A percentile compares a stretch with the other conserved stretches of the same genome.
Evolutionary conservation across 345 rosid genomes (phyloP).

Genomic region (Eucalyptus coolabah): DNA sequence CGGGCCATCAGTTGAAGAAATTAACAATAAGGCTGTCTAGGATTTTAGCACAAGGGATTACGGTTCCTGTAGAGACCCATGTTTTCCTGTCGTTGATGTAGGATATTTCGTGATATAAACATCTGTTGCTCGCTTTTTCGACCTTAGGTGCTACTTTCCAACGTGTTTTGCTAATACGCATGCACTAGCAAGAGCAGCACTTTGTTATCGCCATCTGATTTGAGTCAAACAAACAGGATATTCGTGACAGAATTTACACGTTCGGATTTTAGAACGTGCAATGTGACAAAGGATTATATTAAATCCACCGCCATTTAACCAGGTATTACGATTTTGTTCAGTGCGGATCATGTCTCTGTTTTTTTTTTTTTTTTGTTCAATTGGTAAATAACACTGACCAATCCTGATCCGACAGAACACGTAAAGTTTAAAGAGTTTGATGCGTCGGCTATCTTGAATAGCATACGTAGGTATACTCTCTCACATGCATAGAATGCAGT

Average conservation of each 20-base stretch:
- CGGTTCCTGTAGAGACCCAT: background rate
- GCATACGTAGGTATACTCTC: background rate
- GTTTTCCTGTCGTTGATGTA: background rate
- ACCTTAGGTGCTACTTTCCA: background rate
- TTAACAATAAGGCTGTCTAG: background rate
- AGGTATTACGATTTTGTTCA: background rate
- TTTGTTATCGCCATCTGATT: background rate
- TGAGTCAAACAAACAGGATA: background rate
- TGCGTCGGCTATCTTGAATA: background rate
- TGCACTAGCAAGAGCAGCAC: background rate
- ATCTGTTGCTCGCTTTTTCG: background rate
- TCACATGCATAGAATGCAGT: background rate
- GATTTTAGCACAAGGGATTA: background rate
- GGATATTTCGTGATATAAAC: background rate
- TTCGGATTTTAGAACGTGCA: background rate
- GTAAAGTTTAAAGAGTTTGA: background rate
- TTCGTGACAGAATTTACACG: background rate
- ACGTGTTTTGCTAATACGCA: background rate
- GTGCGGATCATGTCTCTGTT: background rate
- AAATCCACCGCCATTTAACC: background rate
- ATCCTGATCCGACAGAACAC: background rate
- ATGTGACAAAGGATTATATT: background rate
- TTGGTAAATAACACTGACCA: background rate
- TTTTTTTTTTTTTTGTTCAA: background rate
- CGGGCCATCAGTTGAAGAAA: background rate